Conservation (phyloP, 768 basidiomycete species). For the Mycena olivaceomarginata region DNA sequence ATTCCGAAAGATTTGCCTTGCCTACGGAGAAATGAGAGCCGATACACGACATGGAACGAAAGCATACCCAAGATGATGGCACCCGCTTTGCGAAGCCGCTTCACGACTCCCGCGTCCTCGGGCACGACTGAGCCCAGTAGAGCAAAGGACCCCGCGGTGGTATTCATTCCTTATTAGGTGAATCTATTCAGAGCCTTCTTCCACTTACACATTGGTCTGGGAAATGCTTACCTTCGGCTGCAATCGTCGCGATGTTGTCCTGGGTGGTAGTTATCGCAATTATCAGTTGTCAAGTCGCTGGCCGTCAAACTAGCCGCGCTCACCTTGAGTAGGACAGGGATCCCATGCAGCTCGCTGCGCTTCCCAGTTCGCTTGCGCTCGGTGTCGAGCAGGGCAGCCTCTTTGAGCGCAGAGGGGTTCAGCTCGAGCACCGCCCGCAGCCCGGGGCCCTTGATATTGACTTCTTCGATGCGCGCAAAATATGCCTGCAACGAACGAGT, state of each 20-base stretch:
- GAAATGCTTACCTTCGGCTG: slow-evolving; percentile 60
- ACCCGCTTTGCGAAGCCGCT: slow-evolving; percentile 63
- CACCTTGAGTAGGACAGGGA: slow-evolving; percentile 70
- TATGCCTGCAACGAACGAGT: slow-evolving; percentile 67
- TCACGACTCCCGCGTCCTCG: slow-evolving; percentile 67
- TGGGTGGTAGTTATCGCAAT: slow-evolving; percentile 30
- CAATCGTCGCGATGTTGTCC: slow-evolving; percentile 70
- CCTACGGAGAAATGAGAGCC: slow-evolving; percentile 51
- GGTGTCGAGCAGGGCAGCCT: slow-evolving; percentile 70
- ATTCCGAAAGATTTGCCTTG: slow-evolving; percentile 76
- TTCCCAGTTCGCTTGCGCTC: slow-evolving; percentile 65
- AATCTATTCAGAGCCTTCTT: not conserved
- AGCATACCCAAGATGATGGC: slow-evolving; percentile 65
- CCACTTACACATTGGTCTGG: not conserved
- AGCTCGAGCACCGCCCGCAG: slow-evolving; percentile 77
- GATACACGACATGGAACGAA: not conserved
- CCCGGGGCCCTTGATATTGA: slow-evolving; percentile 67
- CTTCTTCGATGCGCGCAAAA: slow-evolving; percentile 79
- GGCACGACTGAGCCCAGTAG: slow-evolving; percentile 66
- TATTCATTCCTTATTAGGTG: slow-evolving; percentile 62
- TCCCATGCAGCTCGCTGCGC: slow-evolving; percentile 72
- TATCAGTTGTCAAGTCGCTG: not conserved
- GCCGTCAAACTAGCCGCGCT: not conserved
- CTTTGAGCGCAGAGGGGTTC: slow-evolving; percentile 70
- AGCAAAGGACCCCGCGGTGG: slow-evolving; percentile 67